phyloP scores from a whole-genome alignment of 2,329 filamentous ascomycete genomes.

The Colletotrichum zoysiae region DNA sequence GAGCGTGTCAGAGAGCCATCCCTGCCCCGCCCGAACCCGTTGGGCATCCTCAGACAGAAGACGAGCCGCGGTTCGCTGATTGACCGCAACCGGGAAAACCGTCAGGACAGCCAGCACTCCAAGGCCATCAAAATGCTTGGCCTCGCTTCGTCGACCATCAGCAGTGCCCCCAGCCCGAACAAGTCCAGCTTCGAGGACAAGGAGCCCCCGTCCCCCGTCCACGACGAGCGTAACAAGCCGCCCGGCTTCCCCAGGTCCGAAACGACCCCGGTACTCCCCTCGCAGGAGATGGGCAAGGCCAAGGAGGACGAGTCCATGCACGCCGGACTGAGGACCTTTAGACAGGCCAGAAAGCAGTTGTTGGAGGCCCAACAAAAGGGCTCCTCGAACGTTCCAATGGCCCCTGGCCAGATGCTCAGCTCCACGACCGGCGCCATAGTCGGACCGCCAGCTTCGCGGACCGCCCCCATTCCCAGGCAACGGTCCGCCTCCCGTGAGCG shows the following conservation, averaged over 20 bases:
- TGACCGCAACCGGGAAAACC: slow-evolving; percentile 60
- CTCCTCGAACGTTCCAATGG: slow-evolving; percentile 46
- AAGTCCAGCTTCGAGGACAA: slow-evolving; percentile 55
- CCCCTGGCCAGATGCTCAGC: slow-evolving; percentile 17
- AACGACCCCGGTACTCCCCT: slow-evolving; percentile 2
- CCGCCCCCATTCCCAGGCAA: slow-evolving; percentile 45
- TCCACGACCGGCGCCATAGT: slow-evolving; percentile 8
- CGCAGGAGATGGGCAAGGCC: slow-evolving; percentile 38
- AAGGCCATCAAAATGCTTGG: slow-evolving; percentile 75
- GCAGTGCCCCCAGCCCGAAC: slow-evolving; percentile 55
- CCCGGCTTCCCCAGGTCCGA: slow-evolving; percentile 22
- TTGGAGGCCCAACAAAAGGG: slow-evolving; percentile 61
- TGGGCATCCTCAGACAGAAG: slow-evolving; percentile 75
- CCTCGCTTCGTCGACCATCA: slow-evolving; percentile 59
- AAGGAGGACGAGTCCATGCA: slow-evolving; percentile 59
- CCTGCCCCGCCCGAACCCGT: slow-evolving; percentile 63
- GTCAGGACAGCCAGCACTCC: slow-evolving; percentile 54
- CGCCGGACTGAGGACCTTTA: slow-evolving; percentile 67
- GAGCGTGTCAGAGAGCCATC: slow-evolving; percentile 52
- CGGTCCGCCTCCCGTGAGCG: slow-evolving; percentile 59
- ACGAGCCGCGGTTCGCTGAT: slow-evolving; percentile 76
- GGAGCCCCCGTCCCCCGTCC: slow-evolving; percentile 47
- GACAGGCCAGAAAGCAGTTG: slow-evolving; percentile 68
- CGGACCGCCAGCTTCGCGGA: slow-evolving; percentile 42
- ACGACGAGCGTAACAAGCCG: slow-evolving; percentile 44